Base-by-base conservation (phyloP, 2,329 filamentous ascomycete species). In the Trichoderma asperellum region DNA sequence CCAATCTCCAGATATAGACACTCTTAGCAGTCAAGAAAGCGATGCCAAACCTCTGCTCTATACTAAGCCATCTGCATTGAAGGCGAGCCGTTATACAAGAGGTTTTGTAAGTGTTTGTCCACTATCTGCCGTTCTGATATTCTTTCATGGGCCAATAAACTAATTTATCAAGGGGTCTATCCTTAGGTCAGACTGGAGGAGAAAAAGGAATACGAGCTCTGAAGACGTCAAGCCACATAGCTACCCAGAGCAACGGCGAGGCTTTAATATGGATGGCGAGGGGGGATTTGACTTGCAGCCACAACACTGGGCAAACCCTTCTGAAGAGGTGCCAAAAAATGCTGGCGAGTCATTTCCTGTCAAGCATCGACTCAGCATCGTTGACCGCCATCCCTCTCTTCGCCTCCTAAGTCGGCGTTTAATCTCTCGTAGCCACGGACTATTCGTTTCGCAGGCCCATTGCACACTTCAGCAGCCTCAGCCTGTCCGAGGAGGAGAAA, bases 391-490 rank as follows among this genome's bases (percentile, higher is more conserved):
- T 21, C 40, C 63, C n/a, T 70, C 68, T 10, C 71, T 72, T 49
- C 70, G 70, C 29, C 55, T 66, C 27, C 49, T 68, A 10, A 68
- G 70, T 10, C 72, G 71, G 52, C 72, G 73, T 11, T 71, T 69
- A 57, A 66, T 74, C 18, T 74, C 74, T 24, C 72, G 73, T 21
- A 73, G 73, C 53, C 71, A 70, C 14, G 70, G 68, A 0, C 70
- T 74, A 2, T 64, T 78, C 0, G 56, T 79, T 24, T 74, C 77
- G 10, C 76, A 73, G 53, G 73, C 70, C 14, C 69, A 72, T n/a
- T 80, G 78, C 27, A 60, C 69, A 1, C 71, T 80, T 18, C 74
- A 79, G 57, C 76, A 79, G 60, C 77, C 78, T 2, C 73, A 70
- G 35, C 78, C 78, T 2, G 70, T 80, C 5, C 72, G 75, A 65